Evolutionary conservation across 441 rosid species (phyloP).

Genomic region (Pelargonium citronellum): DNA sequence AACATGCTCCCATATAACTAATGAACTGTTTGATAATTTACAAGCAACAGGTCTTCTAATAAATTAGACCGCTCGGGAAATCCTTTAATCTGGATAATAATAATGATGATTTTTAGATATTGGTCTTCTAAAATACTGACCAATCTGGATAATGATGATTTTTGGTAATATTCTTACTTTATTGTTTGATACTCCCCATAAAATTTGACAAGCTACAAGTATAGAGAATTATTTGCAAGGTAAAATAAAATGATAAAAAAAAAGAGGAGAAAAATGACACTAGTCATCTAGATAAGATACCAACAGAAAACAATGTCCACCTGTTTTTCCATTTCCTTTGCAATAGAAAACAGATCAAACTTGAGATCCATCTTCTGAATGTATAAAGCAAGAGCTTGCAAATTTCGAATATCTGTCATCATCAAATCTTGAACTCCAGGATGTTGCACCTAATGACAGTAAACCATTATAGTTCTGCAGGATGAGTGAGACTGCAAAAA

Average conservation of each 20-base stretch:
- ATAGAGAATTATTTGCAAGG: background rate
- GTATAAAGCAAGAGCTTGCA: slow-evolving; percentile 88
- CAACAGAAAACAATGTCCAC: slow-evolving; percentile 28
- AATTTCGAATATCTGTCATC: slow-evolving; percentile 93
- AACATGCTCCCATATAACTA: too few relatives aligned
- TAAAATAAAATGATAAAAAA: background rate
- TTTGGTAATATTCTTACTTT: too few relatives aligned
- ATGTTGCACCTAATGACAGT: slow-evolving; percentile 69
- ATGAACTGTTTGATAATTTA: too few relatives aligned
- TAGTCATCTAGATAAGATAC: background rate
- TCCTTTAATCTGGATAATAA: too few relatives aligned
- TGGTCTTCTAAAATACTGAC: too few relatives aligned
- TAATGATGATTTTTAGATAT: too few relatives aligned
- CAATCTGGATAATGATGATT: too few relatives aligned
- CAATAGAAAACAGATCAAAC: slow-evolving; percentile 73
- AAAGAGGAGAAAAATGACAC: background rate
- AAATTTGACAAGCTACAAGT: background rate
- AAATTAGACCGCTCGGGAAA: too few relatives aligned
- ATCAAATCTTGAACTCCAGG: slow-evolving; percentile 82
- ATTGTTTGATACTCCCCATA: too few relatives aligned
- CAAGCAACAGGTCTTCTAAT: too few relatives aligned
- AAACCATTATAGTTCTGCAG: slow-evolving; percentile 25
- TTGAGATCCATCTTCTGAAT: slow-evolving; percentile 85
- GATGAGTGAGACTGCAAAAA: slow-evolving; percentile 13
- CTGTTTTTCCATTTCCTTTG: slow-evolving; percentile 96